Percentiles rank a stretch among this genome's conserved stretches.
Conservation (phyloP, 768 basidiomycete genomes). For the Myochromella boudieri region DNA sequence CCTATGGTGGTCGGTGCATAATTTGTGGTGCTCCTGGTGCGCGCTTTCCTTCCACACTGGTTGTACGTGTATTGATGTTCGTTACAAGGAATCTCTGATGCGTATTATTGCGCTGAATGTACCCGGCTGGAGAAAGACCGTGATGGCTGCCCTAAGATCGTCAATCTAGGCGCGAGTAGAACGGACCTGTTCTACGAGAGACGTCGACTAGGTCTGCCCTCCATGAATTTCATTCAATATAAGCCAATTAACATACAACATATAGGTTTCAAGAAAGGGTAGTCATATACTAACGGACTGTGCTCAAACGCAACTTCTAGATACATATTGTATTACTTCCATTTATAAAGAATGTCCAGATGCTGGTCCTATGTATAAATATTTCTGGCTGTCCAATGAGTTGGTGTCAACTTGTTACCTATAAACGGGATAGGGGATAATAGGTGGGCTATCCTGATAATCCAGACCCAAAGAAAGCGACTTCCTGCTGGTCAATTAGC, state of each 20-base stretch:
- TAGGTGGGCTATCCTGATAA: slow-evolving; percentile 45
- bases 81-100: slow-evolving; percentile 90
- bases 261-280: slow-evolving; percentile 72
- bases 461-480: slow-evolving; percentile 57
- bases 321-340: too few relatives aligned
- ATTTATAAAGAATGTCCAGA: too few relatives aligned
- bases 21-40: slow-evolving; percentile 95
- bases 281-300: too few relatives aligned
- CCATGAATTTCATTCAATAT: background rate
- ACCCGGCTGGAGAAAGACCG: slow-evolving; percentile 96
- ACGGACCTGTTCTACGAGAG: slow-evolving; percentile 93
- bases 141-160: slow-evolving; percentile 98
- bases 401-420: too few relatives aligned
- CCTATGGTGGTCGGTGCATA: slow-evolving; percentile 96
- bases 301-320: too few relatives aligned
- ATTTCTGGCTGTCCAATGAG: too few relatives aligned
- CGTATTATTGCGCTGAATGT: slow-evolving; percentile 98
- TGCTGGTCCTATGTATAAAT: too few relatives aligned
- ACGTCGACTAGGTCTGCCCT: slow-evolving; percentile 68
- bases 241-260: background rate
- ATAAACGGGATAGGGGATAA: slow-evolving; percentile 67
- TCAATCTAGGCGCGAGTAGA: slow-evolving; percentile 91
- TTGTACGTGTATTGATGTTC: background rate
- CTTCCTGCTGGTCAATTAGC: slow-evolving; percentile 31
- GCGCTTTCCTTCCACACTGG: slow-evolving; percentile 17